A percentile compares a stretch with the other conserved stretches of the same genome.
These are phyloP conservation scores for Sugiyamaella sp. DNA, from an alignment of 1,139 yeast species.

Conservation along the genomic window DNA sequence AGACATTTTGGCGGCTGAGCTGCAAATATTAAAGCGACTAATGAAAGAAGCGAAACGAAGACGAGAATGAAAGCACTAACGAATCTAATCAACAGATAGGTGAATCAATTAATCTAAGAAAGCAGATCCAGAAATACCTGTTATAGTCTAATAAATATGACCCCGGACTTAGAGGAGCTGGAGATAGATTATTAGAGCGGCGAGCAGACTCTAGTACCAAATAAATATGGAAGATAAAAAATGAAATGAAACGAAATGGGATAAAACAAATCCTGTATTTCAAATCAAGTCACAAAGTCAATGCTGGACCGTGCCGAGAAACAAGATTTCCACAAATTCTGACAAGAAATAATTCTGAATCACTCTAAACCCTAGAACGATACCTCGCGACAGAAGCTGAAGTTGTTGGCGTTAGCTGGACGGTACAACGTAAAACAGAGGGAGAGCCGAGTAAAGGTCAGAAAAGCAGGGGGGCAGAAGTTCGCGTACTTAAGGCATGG, in stretches of 20 bases:
- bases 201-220: too few species aligned
- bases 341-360: not conserved
- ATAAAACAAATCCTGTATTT: too few species aligned
- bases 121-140: too few species aligned
- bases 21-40: not conserved
- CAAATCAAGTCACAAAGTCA: too few species aligned
- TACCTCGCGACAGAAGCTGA: not conserved
- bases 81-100: too few species aligned
- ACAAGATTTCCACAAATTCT: not conserved
- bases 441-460: not conserved
- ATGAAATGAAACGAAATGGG: too few species aligned
- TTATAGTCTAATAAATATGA: too few species aligned
- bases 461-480: slow-evolving; percentile 2
- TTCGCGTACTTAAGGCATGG: not conserved
- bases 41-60: slow-evolving; percentile 6
- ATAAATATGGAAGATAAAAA: too few species aligned
- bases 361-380: not conserved
- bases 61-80: not conserved
- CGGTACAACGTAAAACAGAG: not conserved
- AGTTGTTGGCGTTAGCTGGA: not conserved
- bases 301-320: too few species aligned
- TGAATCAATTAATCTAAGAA: too few species aligned
- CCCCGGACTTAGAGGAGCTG: too few species aligned
- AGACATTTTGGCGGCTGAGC: slow-evolving; percentile 6
- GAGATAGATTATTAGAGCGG: too few species aligned